phyloP scores from a whole-genome alignment of 129 eudicot species.

The Cynara cardunculus region DNA sequence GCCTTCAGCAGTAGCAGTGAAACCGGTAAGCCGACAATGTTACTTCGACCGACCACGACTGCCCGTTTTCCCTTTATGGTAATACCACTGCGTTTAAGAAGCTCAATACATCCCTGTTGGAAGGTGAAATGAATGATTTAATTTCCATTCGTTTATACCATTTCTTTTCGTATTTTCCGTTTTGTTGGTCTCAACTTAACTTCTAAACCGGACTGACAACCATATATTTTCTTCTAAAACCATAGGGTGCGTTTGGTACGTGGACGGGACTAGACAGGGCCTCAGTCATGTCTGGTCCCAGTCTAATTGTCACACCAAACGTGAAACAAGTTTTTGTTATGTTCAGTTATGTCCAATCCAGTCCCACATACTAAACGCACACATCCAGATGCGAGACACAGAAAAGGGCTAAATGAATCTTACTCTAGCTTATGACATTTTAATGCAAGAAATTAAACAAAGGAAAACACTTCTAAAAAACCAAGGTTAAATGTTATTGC shows the following conservation, averaged over 20 bases:
- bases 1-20: conserved; percentile 85
- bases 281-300: not conserved
- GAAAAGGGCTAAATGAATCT: too few species aligned
- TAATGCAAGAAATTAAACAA: not conserved
- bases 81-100: conserved; percentile 72
- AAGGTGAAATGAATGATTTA: not conserved
- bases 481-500: conserved; percentile 26
- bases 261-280: not conserved
- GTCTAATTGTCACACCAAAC: too few species aligned
- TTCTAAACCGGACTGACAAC: not conserved
- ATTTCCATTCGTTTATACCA: not conserved
- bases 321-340: too few species aligned
- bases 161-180: not conserved
- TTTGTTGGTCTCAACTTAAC: not conserved
- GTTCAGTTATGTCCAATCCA: not conserved
- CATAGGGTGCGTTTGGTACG: not conserved
- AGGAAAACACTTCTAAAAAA: not conserved
- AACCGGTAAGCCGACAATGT: conserved; percentile 96
- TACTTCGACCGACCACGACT: conserved; percentile 97
- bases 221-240: not conserved
- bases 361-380: not conserved
- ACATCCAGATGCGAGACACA: not conserved
- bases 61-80: conserved; percentile 88
- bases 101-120: conserved; percentile 87
- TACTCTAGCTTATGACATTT: not conserved